These are phyloP conservation scores for Capronia coronata DNA, from an alignment of 2,329 filamentous ascomycete genomes.

Conservation along the genomic window DNA sequence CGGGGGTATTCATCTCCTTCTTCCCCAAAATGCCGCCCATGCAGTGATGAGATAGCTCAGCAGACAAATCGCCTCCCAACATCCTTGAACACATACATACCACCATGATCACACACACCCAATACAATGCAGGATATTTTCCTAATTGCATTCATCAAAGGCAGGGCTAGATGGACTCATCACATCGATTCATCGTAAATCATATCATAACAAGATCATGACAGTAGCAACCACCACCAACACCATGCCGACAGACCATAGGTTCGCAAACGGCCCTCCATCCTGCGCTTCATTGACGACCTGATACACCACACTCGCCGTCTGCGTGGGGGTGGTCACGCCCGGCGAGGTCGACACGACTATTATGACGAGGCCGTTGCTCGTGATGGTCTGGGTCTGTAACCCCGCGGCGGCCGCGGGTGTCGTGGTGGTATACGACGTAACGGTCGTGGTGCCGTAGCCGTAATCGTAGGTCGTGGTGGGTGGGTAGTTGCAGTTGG, in stretches of 20 bases:
- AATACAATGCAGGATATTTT: too few species aligned
- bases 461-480: slow-evolving; percentile 1
- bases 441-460: slow-evolving; percentile 21
- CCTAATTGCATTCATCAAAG: not conserved
- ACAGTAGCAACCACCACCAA: slow-evolving; percentile 18
- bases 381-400: slow-evolving; percentile 15
- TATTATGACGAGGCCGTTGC: slow-evolving; percentile 22
- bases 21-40: not conserved
- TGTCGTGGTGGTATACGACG: slow-evolving; percentile 22
- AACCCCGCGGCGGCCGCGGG: not conserved
- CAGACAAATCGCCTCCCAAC: not conserved
- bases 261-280: not conserved
- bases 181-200: too few species aligned
- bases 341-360: slow-evolving; percentile 9
- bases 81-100: too few species aligned
- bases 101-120: too few species aligned
- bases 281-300: slow-evolving; percentile 19
- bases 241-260: slow-evolving; percentile 16
- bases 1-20: too few species aligned
- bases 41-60: not conserved
- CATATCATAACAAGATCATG: slow-evolving; percentile 19
- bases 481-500: slow-evolving; percentile 14
- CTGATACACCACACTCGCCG: slow-evolving; percentile 17
- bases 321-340: not conserved
- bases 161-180: not conserved